Evolutionary conservation across 2,329 filamentous ascomycete genomes (phyloP).

Genomic region (Eutypella sp.): DNA sequence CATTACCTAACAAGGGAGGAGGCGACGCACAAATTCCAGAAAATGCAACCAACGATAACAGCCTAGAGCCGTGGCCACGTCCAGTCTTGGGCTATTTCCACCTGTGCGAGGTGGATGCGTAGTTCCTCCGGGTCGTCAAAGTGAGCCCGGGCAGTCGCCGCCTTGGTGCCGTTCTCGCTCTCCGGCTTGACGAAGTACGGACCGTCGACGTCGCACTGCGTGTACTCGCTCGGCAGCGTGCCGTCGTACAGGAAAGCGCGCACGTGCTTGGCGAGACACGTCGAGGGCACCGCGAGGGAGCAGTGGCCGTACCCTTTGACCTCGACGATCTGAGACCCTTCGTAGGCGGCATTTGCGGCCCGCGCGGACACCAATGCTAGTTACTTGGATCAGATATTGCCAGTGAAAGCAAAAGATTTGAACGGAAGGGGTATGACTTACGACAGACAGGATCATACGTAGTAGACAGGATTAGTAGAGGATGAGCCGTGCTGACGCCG

Average conservation of each 20-base stretch:
- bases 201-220: conserved; percentile 33
- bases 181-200: conserved; percentile 32
- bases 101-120: conserved; percentile 11
- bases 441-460: conserved; percentile 54
- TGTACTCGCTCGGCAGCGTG: conserved; percentile 29
- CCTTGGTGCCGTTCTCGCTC: conserved; percentile 12
- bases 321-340: conserved; percentile 33
- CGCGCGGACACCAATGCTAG: conserved; percentile 31
- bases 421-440: conserved; percentile 1
- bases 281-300: conserved; percentile 32
- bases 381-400: conserved; percentile 4
- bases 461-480: conserved; percentile 50
- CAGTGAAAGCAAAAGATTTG: conserved; percentile 1
- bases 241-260: conserved; percentile 33
- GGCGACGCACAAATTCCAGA: not conserved
- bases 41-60: not conserved
- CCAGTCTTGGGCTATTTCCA: conserved; percentile 4
- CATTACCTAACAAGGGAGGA: too few relatives aligned
- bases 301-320: conserved; percentile 40
- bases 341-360: conserved; percentile 30
- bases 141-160: conserved; percentile 3
- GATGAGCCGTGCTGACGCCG: conserved; percentile 38
- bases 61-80: not conserved
- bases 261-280: conserved; percentile 31
- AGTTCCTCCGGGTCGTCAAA: conserved; percentile 12